These are phyloP conservation scores for Solanum arcanum DNA, from an alignment of 257 asterid species.

Conservation along the genomic window DNA sequence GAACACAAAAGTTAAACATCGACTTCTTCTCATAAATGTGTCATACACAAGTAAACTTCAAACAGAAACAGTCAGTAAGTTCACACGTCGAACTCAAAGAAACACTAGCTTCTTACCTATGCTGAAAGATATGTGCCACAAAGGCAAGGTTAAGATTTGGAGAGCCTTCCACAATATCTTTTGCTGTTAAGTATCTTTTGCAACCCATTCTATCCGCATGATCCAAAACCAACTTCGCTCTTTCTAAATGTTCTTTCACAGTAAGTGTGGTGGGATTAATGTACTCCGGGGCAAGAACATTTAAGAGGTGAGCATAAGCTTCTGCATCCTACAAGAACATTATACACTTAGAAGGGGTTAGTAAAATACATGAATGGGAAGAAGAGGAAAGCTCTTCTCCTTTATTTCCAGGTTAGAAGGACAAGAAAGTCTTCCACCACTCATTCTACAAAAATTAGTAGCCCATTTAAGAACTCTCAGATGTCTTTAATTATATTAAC, in stretches of 20 bases:
- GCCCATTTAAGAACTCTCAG: background rate
- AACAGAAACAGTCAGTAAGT: background rate
- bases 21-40: background rate
- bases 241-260: slow-evolving; percentile 49
- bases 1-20: background rate
- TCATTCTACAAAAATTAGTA: background rate
- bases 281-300: slow-evolving; percentile 91
- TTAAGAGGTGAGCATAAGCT: slow-evolving; percentile 87
- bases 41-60: background rate
- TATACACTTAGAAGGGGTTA: background rate
- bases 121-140: slow-evolving; percentile 97
- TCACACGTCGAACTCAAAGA: background rate
- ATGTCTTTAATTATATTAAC: background rate
- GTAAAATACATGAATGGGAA: background rate
- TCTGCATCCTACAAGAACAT: slow-evolving; percentile 66
- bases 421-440: background rate
- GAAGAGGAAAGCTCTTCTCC: background rate
- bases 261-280: slow-evolving; percentile 57
- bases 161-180: slow-evolving; percentile 92
- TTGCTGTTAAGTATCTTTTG: slow-evolving; percentile 89
- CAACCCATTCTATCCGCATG: slow-evolving; percentile 99
- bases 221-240: slow-evolving; percentile 89
- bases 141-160: slow-evolving; percentile 98
- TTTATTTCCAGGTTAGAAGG: background rate
- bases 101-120: slow-evolving; percentile 43